A percentile compares a stretch with the other conserved stretches of the same genome.
These are phyloP conservation scores for Kickxella alabastrina DNA, from an alignment of 192 early-diverging fungal genomes.

Conservation along the genomic window DNA sequence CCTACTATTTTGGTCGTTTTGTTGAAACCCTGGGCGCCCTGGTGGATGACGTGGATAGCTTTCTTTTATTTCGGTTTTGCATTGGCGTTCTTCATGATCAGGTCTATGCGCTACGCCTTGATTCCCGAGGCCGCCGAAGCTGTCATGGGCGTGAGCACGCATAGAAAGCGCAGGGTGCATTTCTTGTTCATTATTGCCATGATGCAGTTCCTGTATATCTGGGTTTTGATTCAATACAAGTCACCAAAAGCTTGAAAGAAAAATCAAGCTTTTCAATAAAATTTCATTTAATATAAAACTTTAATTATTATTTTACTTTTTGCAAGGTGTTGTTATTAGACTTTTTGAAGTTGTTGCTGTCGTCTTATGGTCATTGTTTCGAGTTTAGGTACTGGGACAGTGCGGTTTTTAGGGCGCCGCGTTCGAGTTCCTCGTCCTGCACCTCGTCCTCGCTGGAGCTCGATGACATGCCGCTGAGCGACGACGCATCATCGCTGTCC, in stretches of 20 bases:
- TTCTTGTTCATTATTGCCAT: conserved; percentile 84
- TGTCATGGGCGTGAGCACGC: conserved; percentile 58
- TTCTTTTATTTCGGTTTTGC: conserved; percentile 74
- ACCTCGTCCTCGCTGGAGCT: conserved; percentile 43
- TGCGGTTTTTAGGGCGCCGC: conserved; percentile 38
- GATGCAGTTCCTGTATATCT: conserved; percentile 78
- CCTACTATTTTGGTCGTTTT: conserved; percentile 57
- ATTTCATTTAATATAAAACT: background rate
- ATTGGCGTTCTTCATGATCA: conserved; percentile 84
- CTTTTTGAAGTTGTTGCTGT: too few relatives aligned
- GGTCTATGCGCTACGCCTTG: conserved; percentile 72
- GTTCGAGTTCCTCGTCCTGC: conserved; percentile 41
- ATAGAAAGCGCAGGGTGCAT: conserved; percentile 78
- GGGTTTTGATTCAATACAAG: conserved; percentile 65
- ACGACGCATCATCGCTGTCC: conserved; percentile 8
- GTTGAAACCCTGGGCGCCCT: conserved; percentile 51
- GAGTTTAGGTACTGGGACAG: too few relatives aligned
- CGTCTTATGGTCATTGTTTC: too few relatives aligned
- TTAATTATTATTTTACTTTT: background rate
- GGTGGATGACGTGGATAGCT: conserved; percentile 60
- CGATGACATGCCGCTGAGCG: conserved; percentile 46
- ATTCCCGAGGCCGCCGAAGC: conserved; percentile 64
- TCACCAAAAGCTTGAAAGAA: conserved; percentile 12
- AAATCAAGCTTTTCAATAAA: background rate
- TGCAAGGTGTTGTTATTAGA: background rate